These are phyloP conservation scores for Suillus cothurnatus DNA, from an alignment of 768 basidiomycete species.

Conservation along the genomic window DNA sequence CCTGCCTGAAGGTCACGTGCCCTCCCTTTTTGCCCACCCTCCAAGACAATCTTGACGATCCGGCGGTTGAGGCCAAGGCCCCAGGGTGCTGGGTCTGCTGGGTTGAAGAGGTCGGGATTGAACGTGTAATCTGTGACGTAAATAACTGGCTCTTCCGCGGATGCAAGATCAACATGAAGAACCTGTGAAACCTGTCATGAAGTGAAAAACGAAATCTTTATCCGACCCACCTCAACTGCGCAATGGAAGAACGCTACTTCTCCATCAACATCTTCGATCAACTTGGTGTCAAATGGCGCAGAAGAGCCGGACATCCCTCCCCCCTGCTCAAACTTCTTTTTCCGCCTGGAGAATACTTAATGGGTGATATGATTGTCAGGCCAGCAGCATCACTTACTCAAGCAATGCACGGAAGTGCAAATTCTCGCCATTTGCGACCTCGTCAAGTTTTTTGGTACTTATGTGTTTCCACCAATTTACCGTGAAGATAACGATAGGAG, in stretches of 20 bases:
- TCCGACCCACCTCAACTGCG: conserved; percentile 52
- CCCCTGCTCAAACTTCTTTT: conserved; percentile 39
- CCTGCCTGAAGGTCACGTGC: conserved; percentile 43
- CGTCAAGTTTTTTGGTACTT: conserved; percentile 49
- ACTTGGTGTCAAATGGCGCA: conserved; percentile 42
- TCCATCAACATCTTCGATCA: conserved; percentile 47
- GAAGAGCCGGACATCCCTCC: conserved; percentile 25
- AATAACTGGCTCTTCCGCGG: conserved; percentile 40
- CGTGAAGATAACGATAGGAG: conserved; percentile 48
- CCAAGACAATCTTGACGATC: conserved; percentile 53
- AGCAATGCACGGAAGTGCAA: conserved; percentile 50
- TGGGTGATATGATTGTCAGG: conserved; percentile 4
- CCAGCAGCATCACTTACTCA: conserved; percentile 41
- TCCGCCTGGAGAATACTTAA: conserved; percentile 45
- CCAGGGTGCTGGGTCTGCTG: conserved; percentile 36
- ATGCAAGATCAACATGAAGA: conserved; percentile 41
- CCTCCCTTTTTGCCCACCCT: conserved; percentile 46
- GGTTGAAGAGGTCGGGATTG: conserved; percentile 43
- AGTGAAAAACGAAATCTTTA: not conserved
- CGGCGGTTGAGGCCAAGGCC: conserved; percentile 44
- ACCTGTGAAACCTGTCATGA: conserved; percentile 38
- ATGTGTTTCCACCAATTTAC: conserved; percentile 45
- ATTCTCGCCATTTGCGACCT: conserved; percentile 37
- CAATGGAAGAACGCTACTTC: conserved; percentile 52
- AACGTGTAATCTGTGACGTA: conserved; percentile 70